phyloP scores from a whole-genome alignment of 106 monocot genomes.

The Acanthochlamys bracteata region DNA sequence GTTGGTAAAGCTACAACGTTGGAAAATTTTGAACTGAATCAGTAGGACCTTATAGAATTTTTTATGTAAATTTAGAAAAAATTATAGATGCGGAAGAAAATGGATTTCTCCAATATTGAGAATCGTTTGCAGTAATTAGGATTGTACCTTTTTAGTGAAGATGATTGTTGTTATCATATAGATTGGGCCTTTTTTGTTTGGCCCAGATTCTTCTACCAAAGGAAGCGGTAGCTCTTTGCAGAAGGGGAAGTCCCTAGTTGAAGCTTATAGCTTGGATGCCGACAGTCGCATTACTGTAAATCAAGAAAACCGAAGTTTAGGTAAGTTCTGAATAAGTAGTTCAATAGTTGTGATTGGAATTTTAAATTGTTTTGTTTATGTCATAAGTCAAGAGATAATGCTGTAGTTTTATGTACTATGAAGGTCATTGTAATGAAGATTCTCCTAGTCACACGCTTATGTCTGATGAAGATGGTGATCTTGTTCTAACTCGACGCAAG shows the following conservation, averaged over 20 bases:
- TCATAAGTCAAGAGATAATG: background rate
- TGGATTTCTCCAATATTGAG: too few species aligned
- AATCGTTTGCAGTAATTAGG: too few species aligned
- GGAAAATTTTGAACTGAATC: too few species aligned
- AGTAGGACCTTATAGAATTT: too few species aligned
- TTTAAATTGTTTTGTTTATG: background rate
- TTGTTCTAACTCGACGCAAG: slow-evolving; percentile 45
- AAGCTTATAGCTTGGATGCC: slow-evolving; percentile 18
- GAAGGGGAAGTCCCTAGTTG: background rate
- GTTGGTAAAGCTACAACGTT: too few species aligned
- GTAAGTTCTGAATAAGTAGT: background rate
- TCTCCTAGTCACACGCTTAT: background rate
- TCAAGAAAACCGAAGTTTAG: slow-evolving; percentile 8
- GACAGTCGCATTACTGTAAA: slow-evolving; percentile 35
- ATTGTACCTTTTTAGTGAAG: too few species aligned
- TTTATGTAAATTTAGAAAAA: too few species aligned
- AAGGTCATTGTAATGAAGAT: too few species aligned
- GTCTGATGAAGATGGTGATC: slow-evolving; percentile 77
- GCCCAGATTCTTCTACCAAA: too few species aligned
- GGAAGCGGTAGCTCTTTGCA: background rate
- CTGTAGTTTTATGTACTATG: background rate
- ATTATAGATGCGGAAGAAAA: too few species aligned
- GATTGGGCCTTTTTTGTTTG: too few species aligned
- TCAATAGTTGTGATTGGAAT: background rate
- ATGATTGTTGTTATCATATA: too few species aligned